phyloP scores from a whole-genome alignment of 2,329 filamentous ascomycete species.

The Sarocladium kiliense region DNA sequence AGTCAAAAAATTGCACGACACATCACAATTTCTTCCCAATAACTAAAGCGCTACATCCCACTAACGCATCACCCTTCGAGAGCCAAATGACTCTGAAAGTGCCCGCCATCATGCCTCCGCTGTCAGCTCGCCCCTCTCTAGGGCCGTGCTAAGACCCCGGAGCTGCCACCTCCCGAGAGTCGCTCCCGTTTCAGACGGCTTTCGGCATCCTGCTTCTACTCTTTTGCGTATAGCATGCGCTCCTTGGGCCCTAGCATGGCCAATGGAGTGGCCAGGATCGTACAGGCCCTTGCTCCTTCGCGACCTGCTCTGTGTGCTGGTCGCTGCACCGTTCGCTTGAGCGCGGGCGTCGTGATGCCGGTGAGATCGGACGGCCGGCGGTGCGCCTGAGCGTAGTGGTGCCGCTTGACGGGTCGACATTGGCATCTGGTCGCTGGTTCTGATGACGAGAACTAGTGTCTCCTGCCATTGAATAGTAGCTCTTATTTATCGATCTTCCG shows the following conservation, averaged over 20 bases:
- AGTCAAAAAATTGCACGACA: no score
- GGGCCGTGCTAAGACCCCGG: constrained; percentile 4
- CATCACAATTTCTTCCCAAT: no score
- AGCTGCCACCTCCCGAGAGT: constrained; percentile 1
- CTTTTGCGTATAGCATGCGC: not conserved
- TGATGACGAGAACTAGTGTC: not conserved
- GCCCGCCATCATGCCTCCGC: not conserved
- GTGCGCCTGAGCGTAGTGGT: not conserved
- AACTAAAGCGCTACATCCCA: no score
- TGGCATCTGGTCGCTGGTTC: not conserved
- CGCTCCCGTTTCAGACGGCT: not conserved
- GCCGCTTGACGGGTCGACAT: not conserved
- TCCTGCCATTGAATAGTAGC: not conserved
- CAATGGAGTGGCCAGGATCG: not conserved
- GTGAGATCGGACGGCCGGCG: not conserved
- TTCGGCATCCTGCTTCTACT: not conserved
- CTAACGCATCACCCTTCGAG: no score
- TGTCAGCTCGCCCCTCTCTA: not conserved
- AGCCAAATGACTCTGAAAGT: no score
- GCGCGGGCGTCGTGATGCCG: not conserved
- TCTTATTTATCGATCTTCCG: not conserved
- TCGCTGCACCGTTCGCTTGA: not conserved
- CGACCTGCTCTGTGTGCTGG: not conserved
- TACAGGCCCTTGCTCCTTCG: not conserved
- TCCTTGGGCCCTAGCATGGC: not conserved